Conservation (phyloP, 2,329 filamentous ascomycete species). For the Venturia pyrina region DNA sequence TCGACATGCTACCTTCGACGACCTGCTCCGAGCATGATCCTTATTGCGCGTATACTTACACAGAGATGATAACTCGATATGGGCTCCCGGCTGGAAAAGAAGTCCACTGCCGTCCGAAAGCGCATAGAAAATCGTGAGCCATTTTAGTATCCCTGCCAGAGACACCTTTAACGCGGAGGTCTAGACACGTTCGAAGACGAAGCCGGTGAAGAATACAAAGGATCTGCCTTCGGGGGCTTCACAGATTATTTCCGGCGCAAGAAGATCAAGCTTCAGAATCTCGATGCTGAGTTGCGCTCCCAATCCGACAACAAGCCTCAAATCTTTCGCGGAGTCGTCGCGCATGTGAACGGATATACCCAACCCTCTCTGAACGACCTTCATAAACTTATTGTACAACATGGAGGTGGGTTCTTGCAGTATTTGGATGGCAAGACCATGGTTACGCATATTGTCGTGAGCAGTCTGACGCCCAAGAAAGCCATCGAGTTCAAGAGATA, state of each 20-base stretch:
- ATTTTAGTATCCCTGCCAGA: slow-evolving; percentile 1
- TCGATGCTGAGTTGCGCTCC: slow-evolving; percentile 71
- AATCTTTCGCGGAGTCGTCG: slow-evolving; percentile 85
- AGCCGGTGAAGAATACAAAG: slow-evolving; percentile 81
- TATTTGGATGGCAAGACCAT: slow-evolving; percentile 91
- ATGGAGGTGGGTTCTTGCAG: slow-evolving; percentile 92
- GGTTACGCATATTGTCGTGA: slow-evolving; percentile 92
- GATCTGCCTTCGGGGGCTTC: slow-evolving; percentile 81
- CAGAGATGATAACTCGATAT: slow-evolving; percentile 26
- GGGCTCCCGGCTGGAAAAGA: slow-evolving; percentile 53
- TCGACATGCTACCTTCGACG: background rate
- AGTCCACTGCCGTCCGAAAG: slow-evolving; percentile 50
- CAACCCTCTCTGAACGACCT: slow-evolving; percentile 86
- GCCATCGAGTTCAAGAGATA: slow-evolving; percentile 78
- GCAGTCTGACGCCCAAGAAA: slow-evolving; percentile 84
- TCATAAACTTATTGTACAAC: slow-evolving; percentile 74
- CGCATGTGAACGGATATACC: slow-evolving; percentile 90
- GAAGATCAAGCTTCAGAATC: slow-evolving; percentile 93
- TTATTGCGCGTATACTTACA: background rate
- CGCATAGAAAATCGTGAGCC: slow-evolving; percentile 47
- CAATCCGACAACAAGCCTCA: slow-evolving; percentile 57
- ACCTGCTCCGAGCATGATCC: background rate
- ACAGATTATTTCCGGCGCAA: slow-evolving; percentile 88
- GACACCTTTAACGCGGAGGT: background rate
- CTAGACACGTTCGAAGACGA: slow-evolving; percentile 67